These are phyloP conservation scores for Musa beccarii DNA, from an alignment of 176 grass and related monocot genomes.

Conservation along the genomic window DNA sequence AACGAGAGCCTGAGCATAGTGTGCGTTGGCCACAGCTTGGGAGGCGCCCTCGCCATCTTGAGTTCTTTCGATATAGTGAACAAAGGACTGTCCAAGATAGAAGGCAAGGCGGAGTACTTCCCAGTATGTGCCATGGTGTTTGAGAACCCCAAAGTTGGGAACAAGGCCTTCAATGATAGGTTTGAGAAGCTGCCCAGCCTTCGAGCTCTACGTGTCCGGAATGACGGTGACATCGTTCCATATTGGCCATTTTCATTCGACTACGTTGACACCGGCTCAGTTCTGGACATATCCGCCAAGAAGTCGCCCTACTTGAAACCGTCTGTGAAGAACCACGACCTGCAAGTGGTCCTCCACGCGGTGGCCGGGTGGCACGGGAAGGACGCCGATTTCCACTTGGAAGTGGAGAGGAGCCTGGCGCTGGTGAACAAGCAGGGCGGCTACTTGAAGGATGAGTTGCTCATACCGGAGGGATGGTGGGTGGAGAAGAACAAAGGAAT, in stretches of 20 bases:
- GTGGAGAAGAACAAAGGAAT: constrained; percentile 3
- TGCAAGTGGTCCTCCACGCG: constrained; percentile 22
- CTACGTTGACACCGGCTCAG: neutral
- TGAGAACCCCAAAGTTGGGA: constrained; percentile 22
- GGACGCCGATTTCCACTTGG: constrained; percentile 6
- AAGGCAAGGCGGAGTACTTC: neutral
- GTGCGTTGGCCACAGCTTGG: constrained; percentile 26
- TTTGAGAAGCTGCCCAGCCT: constrained; percentile 14
- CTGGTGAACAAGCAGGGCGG: constrained; percentile 29
- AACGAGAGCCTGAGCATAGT: constrained; percentile 12
- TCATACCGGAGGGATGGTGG: neutral
- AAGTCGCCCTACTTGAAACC: neutral
- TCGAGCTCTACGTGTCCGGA: neutral
- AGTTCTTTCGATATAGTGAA: constrained; percentile 22
- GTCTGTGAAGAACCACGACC: constrained; percentile 18
- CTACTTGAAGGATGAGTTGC: constrained; percentile 14
- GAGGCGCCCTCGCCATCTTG: constrained; percentile 20
- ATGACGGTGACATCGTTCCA: neutral
- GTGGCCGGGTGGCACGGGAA: constrained; percentile 12
- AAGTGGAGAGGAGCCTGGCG: constrained; percentile 10
- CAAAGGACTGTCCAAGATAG: neutral
- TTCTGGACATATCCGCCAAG: neutral
- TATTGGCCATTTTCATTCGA: neutral
- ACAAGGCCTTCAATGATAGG: constrained; percentile 19
- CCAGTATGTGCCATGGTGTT: constrained; percentile 24